These are phyloP conservation scores for Aspergillus fumigatiaffinis DNA, from an alignment of 2,329 filamentous ascomycete species.

Conservation along the genomic window DNA sequence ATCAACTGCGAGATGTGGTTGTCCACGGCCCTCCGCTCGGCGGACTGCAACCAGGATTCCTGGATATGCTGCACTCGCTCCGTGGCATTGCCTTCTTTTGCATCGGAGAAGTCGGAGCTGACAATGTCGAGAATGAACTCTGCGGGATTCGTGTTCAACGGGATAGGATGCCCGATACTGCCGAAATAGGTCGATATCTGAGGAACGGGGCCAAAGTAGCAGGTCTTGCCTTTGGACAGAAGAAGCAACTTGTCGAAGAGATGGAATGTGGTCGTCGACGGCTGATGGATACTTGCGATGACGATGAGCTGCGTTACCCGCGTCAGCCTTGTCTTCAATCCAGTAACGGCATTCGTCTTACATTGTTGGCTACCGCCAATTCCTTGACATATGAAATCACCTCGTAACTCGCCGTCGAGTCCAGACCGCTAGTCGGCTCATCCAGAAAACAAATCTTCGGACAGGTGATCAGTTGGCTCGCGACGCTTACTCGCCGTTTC, in stretches of 20 bases:
- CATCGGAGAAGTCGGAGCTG: slow-evolving; percentile 67
- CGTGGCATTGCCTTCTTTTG: slow-evolving; percentile 44
- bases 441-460: slow-evolving; percentile 80
- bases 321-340: slow-evolving; percentile 6
- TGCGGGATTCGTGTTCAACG: slow-evolving; percentile 70
- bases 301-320: slow-evolving; percentile 60
- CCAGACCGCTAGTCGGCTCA: slow-evolving; percentile 78
- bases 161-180: slow-evolving; percentile 58
- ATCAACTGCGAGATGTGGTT: slow-evolving; percentile 22
- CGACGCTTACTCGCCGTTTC: slow-evolving; percentile 75
- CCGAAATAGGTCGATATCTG: slow-evolving; percentile 62
- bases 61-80: slow-evolving; percentile 53
- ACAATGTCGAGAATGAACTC: slow-evolving; percentile 76
- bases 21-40: slow-evolving; percentile 31
- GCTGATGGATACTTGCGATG: slow-evolving; percentile 80
- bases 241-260: slow-evolving; percentile 77
- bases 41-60: slow-evolving; percentile 52
- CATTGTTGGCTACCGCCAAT: slow-evolving; percentile 63
- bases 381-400: slow-evolving; percentile 69
- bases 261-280: slow-evolving; percentile 72
- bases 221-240: slow-evolving; percentile 65
- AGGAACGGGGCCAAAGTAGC: slow-evolving; percentile 66
- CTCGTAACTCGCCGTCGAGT: slow-evolving; percentile 72
- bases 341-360: slow-evolving; percentile 29
- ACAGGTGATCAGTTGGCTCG: slow-evolving; percentile 74